phyloP scores from a whole-genome alignment of 1,139 yeast genomes.

The Trichomonascaceae sp. region DNA sequence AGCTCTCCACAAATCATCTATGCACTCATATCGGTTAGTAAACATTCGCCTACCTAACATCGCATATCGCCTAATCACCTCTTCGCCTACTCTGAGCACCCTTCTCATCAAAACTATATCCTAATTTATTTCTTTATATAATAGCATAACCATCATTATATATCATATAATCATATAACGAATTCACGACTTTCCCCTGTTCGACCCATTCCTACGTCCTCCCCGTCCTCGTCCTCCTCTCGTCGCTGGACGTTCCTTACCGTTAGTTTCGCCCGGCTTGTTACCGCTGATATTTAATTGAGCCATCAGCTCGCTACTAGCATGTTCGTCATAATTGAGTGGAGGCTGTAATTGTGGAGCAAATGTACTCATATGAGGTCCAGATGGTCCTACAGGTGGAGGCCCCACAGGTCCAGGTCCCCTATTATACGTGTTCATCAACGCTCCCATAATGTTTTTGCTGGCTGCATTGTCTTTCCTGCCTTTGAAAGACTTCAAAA shows the following conservation, averaged over 20 bases:
- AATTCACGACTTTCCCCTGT: not conserved
- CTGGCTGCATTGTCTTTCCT: constrained; percentile 32
- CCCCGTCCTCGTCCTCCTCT: constrained; percentile 31
- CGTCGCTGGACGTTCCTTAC: constrained; percentile 3
- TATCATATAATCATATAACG: constrained; percentile 17
- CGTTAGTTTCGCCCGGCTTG: constrained; percentile 5
- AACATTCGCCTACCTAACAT: no score
- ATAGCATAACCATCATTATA: not conserved
- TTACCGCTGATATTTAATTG: constrained; percentile 19
- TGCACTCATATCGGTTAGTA: no score
- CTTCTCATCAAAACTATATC: not conserved
- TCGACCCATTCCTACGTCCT: constrained; percentile 24
- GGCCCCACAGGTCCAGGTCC: constrained; percentile 24
- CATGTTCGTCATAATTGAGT: constrained; percentile 23
- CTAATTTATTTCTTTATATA: not conserved
- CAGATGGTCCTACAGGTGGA: no score
- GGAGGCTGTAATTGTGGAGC: constrained; percentile 17
- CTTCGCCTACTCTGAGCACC: no score
- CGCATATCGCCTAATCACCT: no score
- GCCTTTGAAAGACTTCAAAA: constrained; percentile 36
- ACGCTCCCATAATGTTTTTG: constrained; percentile 44
- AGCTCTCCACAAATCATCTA: no score
- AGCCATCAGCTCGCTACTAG: constrained; percentile 30
- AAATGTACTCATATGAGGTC: constrained; percentile 11
- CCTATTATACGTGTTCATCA: constrained; percentile 26